Evolutionary conservation across 2,329 filamentous ascomycete species (phyloP).

Genomic region (Alternaria longipes): DNA sequence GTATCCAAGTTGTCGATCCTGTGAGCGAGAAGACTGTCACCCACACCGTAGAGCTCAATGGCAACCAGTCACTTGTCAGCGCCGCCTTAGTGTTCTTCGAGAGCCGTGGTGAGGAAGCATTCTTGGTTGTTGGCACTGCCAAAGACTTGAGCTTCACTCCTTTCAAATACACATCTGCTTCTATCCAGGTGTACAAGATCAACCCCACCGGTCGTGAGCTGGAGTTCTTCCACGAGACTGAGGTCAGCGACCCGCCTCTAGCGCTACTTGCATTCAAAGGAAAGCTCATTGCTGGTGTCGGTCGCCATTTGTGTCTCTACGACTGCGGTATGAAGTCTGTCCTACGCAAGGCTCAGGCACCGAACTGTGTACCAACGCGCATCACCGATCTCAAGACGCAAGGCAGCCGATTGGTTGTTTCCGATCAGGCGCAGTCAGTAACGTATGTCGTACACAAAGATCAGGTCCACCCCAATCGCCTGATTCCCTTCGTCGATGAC

Average conservation of each 20-base stretch:
- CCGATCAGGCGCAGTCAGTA: slow-evolving; percentile 90
- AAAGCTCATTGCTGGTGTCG: slow-evolving; percentile 84
- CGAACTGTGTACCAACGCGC: slow-evolving; percentile 75
- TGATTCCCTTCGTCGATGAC: slow-evolving; percentile 95
- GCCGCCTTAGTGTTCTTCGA: slow-evolving; percentile 85
- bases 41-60: slow-evolving; percentile 80
- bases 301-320: slow-evolving; percentile 83
- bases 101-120: slow-evolving; percentile 82
- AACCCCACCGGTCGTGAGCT: slow-evolving; percentile 85
- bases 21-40: slow-evolving; percentile 73
- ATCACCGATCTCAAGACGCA: slow-evolving; percentile 90
- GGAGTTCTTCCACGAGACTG: slow-evolving; percentile 96
- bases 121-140: slow-evolving; percentile 92
- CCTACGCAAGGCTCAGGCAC: slow-evolving; percentile 87
- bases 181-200: slow-evolving; percentile 92
- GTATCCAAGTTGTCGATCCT: slow-evolving; percentile 91
- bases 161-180: slow-evolving; percentile 75
- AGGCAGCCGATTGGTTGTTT: slow-evolving; percentile 88
- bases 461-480: slow-evolving; percentile 75
- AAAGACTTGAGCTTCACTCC: slow-evolving; percentile 87
- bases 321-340: slow-evolving; percentile 93
- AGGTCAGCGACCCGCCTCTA: slow-evolving; percentile 85
- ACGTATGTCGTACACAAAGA: slow-evolving; percentile 95
- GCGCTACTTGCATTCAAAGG: slow-evolving; percentile 96
- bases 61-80: slow-evolving; percentile 92